Base-by-base conservation (phyloP, 805 yeast species). In the Hanseniaspora nectarophila region DNA sequence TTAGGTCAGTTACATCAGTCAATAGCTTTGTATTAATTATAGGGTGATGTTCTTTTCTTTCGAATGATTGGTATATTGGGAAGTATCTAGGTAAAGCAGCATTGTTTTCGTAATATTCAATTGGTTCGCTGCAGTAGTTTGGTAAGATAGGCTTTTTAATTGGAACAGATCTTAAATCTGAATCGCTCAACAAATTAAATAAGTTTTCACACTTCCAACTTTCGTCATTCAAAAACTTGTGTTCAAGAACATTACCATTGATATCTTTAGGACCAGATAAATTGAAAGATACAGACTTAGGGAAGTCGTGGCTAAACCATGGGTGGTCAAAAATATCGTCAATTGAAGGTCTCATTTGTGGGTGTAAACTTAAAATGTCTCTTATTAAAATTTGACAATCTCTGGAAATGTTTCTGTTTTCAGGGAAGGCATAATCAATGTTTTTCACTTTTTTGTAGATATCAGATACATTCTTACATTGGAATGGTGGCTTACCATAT, bases 401-500 rank as follows among this genome's bases (percentile, higher is more conserved):
- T 5, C 71, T 66, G 5, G 94, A 80, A 38, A 85, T 77, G n/a
- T 39, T 49, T 59, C 78, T 77, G 54, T 79, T 82, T 18, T 70
- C 71, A 18, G 97, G 98, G 67, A 89, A 90, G 35, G 69, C 67
- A 64, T 80, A 87, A 55, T 87, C 95, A 54, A 82, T 81, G 54
- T 75, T 73, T 66, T 88, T 87, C 65, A 92, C 92, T 69, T 95
- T 77, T 62, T 87, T 94, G 68, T 92, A 92, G 58, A 92, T 92
- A 53, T 82, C 78, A 60, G 87, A 82, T 43, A 92, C 96, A 64
- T 89, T 96, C 63, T 87, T 86, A 34, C 95, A 86, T 70, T 92
- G 99, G 71, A 92, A 92, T 1, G 99, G 99, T 13, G 99, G 98
- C 66, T 87, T 88, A 34, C 97, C 97, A 54, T 84, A 74, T 47